Evolutionary conservation across 2,329 filamentous ascomycete species (phyloP).

Genomic region (Fusarium ambrosium): DNA sequence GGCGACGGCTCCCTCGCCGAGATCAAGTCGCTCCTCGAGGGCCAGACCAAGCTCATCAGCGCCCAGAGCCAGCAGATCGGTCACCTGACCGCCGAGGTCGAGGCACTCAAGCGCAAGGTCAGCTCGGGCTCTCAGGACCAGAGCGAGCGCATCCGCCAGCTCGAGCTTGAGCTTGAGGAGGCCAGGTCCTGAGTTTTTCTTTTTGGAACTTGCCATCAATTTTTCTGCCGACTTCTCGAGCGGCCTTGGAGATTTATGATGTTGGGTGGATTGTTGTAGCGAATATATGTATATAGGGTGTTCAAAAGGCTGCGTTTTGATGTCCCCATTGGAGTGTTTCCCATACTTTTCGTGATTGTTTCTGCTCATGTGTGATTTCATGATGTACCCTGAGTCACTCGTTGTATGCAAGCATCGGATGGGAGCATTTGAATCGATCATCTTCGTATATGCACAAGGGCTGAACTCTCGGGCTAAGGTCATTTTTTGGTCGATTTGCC

Average conservation of each 20-base stretch:
- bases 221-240: slow-evolving; percentile 5
- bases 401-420: not conserved
- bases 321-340: slow-evolving; percentile 12
- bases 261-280: slow-evolving; percentile 37
- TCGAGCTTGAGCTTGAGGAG: slow-evolving; percentile 77
- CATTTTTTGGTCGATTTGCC: not conserved
- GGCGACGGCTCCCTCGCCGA: slow-evolving; percentile 78
- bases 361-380: not conserved
- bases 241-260: slow-evolving; percentile 25
- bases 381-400: not conserved
- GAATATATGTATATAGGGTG: slow-evolving; percentile 47
- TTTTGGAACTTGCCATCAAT: not conserved
- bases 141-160: slow-evolving; percentile 75
- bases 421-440: not conserved
- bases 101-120: slow-evolving; percentile 83
- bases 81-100: slow-evolving; percentile 78
- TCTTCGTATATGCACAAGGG: not conserved
- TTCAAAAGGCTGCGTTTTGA: slow-evolving; percentile 45
- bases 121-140: slow-evolving; percentile 69
- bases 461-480: not conserved
- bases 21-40: slow-evolving; percentile 82
- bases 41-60: slow-evolving; percentile 82
- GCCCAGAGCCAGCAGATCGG: slow-evolving; percentile 83
- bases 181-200: slow-evolving; percentile 63
- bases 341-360: too few species aligned